phyloP scores from a whole-genome alignment of 1,139 yeast species.

The Suhomyces chickasaworum region DNA sequence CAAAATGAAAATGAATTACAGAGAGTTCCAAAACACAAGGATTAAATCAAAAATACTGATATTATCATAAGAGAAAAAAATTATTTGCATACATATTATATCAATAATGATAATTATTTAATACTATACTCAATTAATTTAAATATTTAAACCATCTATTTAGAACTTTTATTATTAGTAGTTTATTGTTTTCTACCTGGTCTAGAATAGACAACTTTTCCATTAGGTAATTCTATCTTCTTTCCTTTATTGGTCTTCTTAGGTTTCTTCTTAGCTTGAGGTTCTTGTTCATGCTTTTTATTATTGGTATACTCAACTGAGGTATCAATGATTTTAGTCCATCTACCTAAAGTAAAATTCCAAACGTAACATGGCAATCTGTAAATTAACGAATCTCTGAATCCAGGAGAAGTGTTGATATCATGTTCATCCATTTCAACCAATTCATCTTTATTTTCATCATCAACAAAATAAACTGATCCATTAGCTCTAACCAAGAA shows the following conservation, averaged over 20 bases:
- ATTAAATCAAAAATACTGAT: slow-evolving; percentile 11
- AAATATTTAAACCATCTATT: neutral
- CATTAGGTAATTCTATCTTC: slow-evolving; percentile 57
- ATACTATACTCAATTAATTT: neutral
- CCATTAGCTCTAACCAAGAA: slow-evolving; percentile 72
- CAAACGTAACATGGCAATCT: slow-evolving; percentile 48
- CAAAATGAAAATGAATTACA: slow-evolving; percentile 31
- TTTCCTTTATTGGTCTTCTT: slow-evolving; percentile 37
- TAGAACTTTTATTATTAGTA: neutral
- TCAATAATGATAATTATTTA: slow-evolving; percentile 1
- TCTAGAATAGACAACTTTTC: slow-evolving; percentile 58
- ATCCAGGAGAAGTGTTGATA: slow-evolving; percentile 40
- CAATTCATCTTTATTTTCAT: slow-evolving; percentile 44
- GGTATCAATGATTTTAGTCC: slow-evolving; percentile 29
- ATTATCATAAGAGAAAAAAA: neutral
- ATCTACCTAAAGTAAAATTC: slow-evolving; percentile 48
- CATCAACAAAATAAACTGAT: slow-evolving; percentile 61
- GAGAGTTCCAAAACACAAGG: slow-evolving; percentile 44
- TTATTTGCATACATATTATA: neutral
- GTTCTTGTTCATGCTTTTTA: slow-evolving; percentile 12
- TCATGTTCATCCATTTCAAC: slow-evolving; percentile 41
- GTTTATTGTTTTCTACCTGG: slow-evolving; percentile 17
- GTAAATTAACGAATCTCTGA: slow-evolving; percentile 58
- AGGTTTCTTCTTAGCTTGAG: slow-evolving; percentile 17
- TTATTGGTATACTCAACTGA: slow-evolving; percentile 25